Evolutionary conservation across 768 basidiomycete species (phyloP).

Genomic region (Lyophyllum atratum): DNA sequence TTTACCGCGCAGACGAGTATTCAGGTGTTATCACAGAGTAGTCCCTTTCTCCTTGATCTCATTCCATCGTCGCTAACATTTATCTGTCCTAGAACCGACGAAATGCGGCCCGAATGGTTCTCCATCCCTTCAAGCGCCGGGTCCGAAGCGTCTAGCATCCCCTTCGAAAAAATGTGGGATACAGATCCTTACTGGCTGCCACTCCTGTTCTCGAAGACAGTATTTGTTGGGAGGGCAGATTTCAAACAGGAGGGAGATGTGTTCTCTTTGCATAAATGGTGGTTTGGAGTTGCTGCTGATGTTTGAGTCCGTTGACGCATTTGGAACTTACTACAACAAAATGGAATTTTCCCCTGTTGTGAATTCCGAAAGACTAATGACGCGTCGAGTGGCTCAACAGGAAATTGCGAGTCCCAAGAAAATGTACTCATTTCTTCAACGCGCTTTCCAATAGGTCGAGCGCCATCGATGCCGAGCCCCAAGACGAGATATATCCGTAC

Average conservation of each 20-base stretch:
- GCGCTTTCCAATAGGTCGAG: slow-evolving; percentile 44
- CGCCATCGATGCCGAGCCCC: slow-evolving; percentile 60
- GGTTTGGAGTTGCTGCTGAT: slow-evolving; percentile 35
- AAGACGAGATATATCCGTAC: slow-evolving; percentile 63
- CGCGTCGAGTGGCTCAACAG: too few relatives aligned
- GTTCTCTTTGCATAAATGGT: slow-evolving; percentile 42
- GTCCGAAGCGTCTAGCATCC: slow-evolving; percentile 41
- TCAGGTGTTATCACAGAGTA: slow-evolving; percentile 68
- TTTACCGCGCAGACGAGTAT: slow-evolving; percentile 68
- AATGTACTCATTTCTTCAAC: neutral
- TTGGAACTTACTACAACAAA: neutral
- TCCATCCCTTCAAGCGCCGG: slow-evolving; percentile 25
- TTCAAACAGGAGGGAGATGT: neutral
- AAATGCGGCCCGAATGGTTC: slow-evolving; percentile 89
- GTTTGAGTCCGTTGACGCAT: neutral
- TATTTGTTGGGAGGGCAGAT: slow-evolving; percentile 35
- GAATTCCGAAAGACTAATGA: too few relatives aligned
- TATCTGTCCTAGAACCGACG: slow-evolving; percentile 63
- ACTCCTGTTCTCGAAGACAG: slow-evolving; percentile 44
- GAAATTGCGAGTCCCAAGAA: neutral
- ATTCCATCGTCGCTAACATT: neutral
- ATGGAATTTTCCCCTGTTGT: too few relatives aligned
- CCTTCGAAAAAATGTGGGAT: slow-evolving; percentile 62
- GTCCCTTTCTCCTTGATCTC: slow-evolving; percentile 19
- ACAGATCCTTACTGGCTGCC: slow-evolving; percentile 74